phyloP scores from a whole-genome alignment of 2,329 filamentous ascomycete species.

The Talaromyces sp. region DNA sequence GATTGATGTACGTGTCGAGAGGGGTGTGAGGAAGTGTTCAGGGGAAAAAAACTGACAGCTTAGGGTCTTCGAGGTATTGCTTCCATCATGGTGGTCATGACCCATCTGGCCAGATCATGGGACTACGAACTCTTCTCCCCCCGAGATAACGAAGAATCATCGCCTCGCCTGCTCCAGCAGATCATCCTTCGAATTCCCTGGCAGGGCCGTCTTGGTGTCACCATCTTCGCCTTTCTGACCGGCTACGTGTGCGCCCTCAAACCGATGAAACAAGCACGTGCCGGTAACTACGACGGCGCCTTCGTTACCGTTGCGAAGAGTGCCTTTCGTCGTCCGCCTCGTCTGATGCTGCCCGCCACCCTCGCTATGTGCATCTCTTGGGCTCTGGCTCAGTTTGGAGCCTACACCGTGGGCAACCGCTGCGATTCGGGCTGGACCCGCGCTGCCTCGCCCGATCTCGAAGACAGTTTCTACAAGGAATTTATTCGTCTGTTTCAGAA shows the following conservation, averaged over 20 bases:
- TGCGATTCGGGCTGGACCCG: slow-evolving; percentile 49
- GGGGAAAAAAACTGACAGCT: not conserved
- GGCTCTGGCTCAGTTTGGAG: slow-evolving; percentile 44
- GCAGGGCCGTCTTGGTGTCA: slow-evolving; percentile 50
- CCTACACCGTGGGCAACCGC: slow-evolving; percentile 42
- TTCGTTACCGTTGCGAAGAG: slow-evolving; percentile 47
- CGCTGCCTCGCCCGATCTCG: slow-evolving; percentile 41
- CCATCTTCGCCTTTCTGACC: slow-evolving; percentile 52
- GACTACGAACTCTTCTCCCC: slow-evolving; percentile 49
- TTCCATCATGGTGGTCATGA: slow-evolving; percentile 48
- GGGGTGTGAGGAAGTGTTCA: not conserved
- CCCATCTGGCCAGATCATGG: slow-evolving; percentile 48
- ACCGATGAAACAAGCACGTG: slow-evolving; percentile 46
- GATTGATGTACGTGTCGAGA: slow-evolving; percentile 48
- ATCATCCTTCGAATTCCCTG: slow-evolving; percentile 51
- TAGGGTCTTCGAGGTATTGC: slow-evolving; percentile 50
- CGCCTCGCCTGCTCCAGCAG: slow-evolving; percentile 44
- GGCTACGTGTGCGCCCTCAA: slow-evolving; percentile 53
- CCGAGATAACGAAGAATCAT: slow-evolving; percentile 35
- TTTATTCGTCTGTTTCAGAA: slow-evolving; percentile 39
- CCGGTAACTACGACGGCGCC: slow-evolving; percentile 39
- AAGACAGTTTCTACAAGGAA: slow-evolving; percentile 41
- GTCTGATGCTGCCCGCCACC: slow-evolving; percentile 47
- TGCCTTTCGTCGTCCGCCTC: slow-evolving; percentile 48
- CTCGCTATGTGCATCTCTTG: slow-evolving; percentile 48